A percentile compares a stretch with the other conserved stretches of the same genome.
Conservation (phyloP, 202 grass and related monocot genomes). For the Schoenoplectus triqueter region DNA sequence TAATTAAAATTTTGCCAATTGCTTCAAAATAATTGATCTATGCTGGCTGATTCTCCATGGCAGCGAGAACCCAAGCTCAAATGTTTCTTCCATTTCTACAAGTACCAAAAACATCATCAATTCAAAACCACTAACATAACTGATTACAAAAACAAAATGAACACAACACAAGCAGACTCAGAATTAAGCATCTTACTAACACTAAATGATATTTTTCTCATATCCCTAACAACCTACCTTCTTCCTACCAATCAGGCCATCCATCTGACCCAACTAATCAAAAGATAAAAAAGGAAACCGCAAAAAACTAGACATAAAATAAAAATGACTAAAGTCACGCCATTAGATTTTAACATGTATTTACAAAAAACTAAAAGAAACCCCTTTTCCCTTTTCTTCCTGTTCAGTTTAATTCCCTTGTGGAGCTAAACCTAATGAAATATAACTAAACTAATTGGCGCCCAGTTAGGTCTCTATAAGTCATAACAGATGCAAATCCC, state of each 20-base stretch:
- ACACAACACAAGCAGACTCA: background rate
- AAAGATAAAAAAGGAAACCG: background rate
- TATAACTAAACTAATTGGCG: slow-evolving; percentile 9
- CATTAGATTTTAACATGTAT: slow-evolving; percentile 24
- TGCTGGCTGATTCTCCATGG: slow-evolving; percentile 12
- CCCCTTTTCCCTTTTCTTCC: background rate
- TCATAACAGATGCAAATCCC: slow-evolving; percentile 16
- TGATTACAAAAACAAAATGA: slow-evolving; percentile 23
- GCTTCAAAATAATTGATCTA: background rate
- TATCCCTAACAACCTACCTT: slow-evolving; percentile 36
- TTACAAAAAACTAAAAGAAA: slow-evolving; percentile 28
- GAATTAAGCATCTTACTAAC: slow-evolving; percentile 31
- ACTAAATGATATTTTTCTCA: slow-evolving; percentile 33
- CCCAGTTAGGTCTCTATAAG: slow-evolving; percentile 36
- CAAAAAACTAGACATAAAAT: background rate
- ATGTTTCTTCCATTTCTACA: slow-evolving; percentile 16
- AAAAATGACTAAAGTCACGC: background rate
- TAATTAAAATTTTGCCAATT: background rate
- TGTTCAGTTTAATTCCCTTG: slow-evolving; percentile 39
- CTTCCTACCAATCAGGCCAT: slow-evolving; percentile 41
- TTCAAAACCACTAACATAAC: slow-evolving; percentile 28
- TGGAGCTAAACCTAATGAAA: background rate
- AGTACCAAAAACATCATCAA: slow-evolving; percentile 27
- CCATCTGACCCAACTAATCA: slow-evolving; percentile 35
- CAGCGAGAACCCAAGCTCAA: background rate